Conservation (phyloP, 2,329 filamentous ascomycete species). For the Metarhizium rileyi region DNA sequence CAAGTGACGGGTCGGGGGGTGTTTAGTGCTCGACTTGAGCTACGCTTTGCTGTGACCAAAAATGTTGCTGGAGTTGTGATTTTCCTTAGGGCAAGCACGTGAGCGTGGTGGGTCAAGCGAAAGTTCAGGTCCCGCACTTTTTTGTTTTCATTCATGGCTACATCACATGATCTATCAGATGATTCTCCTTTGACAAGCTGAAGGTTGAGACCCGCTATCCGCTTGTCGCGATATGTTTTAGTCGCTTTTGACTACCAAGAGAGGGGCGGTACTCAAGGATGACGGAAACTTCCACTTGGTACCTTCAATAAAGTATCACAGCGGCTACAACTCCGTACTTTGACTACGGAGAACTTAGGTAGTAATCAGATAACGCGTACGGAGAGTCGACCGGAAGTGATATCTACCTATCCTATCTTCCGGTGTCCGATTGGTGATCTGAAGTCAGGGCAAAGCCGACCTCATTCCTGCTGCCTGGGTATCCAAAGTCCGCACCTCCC, state of each 20-base stretch:
- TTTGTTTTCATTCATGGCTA: not conserved
- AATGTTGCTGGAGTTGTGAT: conserved; percentile 29
- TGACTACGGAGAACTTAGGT: too few relatives aligned
- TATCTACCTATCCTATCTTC: too few relatives aligned
- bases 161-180: conserved; percentile 5
- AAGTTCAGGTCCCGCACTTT: conserved; percentile 1
- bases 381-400: too few relatives aligned
- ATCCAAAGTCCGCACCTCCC: not conserved
- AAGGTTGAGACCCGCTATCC: not conserved
- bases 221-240: not conserved
- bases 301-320: too few relatives aligned
- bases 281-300: too few relatives aligned
- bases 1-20: conserved; percentile 21
- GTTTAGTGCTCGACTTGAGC: conserved; percentile 21
- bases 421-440: too few relatives aligned
- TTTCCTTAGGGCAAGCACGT: conserved; percentile 34
- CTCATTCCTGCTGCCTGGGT: not conserved
- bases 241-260: not conserved
- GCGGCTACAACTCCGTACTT: too few relatives aligned
- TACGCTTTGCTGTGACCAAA: conserved; percentile 21
- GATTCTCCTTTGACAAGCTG: not conserved
- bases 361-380: too few relatives aligned
- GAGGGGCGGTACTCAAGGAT: too few relatives aligned
- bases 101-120: conserved; percentile 20
- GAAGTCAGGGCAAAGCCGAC: not conserved